phyloP scores from a whole-genome alignment of 2,329 filamentous ascomycete species.

The Fusarium udum region DNA sequence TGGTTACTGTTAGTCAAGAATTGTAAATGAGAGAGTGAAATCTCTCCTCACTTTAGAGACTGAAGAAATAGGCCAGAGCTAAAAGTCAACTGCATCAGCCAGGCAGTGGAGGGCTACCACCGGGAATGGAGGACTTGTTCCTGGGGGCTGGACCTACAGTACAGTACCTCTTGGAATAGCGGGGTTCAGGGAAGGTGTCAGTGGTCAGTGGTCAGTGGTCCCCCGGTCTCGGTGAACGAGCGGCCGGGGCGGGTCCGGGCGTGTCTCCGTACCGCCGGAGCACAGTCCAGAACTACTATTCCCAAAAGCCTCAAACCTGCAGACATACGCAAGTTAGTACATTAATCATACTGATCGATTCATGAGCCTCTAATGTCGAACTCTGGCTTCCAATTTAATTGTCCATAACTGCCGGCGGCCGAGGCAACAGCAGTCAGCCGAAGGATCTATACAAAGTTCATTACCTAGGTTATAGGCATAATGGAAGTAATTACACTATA shows the following conservation, averaged over 20 bases:
- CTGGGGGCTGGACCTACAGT: neutral
- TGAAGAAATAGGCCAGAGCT: slow-evolving; percentile 8
- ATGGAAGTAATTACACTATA: neutral
- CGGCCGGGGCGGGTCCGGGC: slow-evolving; percentile 29
- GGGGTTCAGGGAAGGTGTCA: slow-evolving; percentile 25
- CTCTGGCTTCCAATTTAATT: neutral
- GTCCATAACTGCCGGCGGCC: neutral
- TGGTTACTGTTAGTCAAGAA: neutral
- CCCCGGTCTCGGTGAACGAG: slow-evolving; percentile 27
- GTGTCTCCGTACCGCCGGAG: slow-evolving; percentile 10
- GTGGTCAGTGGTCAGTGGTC: neutral
- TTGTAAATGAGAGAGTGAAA: neutral
- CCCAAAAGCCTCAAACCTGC: neutral
- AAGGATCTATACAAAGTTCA: neutral
- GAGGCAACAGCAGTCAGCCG: neutral
- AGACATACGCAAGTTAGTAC: neutral
- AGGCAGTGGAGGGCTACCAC: neutral
- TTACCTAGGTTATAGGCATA: neutral
- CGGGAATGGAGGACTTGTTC: neutral
- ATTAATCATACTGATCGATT: neutral
- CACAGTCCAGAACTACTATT: neutral
- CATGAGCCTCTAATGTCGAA: neutral
- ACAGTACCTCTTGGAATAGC: slow-evolving; percentile 13
- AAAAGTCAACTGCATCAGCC: neutral
- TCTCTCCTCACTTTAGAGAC: neutral